Base-by-base conservation (phyloP, 768 basidiomycete species). In the Filobasidium wieringae region DNA sequence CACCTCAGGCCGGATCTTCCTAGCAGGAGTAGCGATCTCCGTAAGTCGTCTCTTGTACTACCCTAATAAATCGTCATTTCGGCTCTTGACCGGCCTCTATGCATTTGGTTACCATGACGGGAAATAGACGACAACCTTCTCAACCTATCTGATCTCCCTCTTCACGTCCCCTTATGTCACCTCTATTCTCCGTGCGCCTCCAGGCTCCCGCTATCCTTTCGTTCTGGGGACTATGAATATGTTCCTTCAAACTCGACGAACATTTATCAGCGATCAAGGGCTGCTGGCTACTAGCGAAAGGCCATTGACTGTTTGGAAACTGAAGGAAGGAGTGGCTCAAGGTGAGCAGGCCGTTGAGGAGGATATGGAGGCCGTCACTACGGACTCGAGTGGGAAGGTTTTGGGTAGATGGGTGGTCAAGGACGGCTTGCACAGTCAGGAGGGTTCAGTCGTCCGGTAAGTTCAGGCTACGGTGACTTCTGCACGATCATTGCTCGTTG, bases 301-400 rank as follows among this genome's bases (percentile, higher is more conserved):
- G 27, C 57, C 51, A n/a, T 29, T 58, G 53, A 66, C 51, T 31
- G 62, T 51, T 27, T 61, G 57, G 50, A 54, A 57, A 55, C 60
- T 61, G 11, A 30, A 26, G 12, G 50, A 60, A 27, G 33, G 29
- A 11, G 43, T 63, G n/a, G 53, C 39, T 8, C 55, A 55, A 9
- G 45, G 41, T 3, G 52, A 45, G 0, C 83, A 82, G 2, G 65
- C 74, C 24, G 47, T 51, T 17, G 53, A 54, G 57, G 82, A 87
- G 64, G 87, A 89, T 73, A 87, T 87, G 0, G 79, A 88, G 1
- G 88, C 88, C 50, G 89, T 87, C 86, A 81, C 77, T 9, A 55
- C 57, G 55, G 61, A 59, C 15, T 79, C 82, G 62, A 76, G 80
- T 34, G 84, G 84, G 1, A 76, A 77, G 24, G 58, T 41, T 17